phyloP scores from a whole-genome alignment of 148 eudicot genomes.

The Nepenthes mirabilis region DNA sequence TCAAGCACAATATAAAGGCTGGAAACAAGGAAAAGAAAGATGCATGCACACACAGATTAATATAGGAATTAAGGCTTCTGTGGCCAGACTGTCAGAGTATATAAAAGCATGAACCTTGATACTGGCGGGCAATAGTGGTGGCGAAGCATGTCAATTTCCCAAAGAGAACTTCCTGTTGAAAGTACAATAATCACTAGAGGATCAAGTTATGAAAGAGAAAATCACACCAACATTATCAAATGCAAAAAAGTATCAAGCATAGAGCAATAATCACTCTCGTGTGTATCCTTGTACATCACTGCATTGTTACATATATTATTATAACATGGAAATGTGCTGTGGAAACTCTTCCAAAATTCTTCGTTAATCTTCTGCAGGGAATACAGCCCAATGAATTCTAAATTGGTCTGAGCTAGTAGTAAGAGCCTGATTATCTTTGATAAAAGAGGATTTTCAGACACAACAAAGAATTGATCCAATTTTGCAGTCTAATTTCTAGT shows the following conservation, averaged over 20 bases:
- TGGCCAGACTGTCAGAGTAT: background rate
- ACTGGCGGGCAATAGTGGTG: constrained; percentile 89
- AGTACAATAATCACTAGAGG: background rate
- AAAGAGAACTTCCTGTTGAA: constrained; percentile 83
- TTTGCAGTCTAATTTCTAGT: too few species aligned
- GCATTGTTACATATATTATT: too few species aligned
- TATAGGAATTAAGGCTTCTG: background rate
- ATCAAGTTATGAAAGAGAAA: background rate
- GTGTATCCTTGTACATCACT: too few species aligned
- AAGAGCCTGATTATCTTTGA: too few species aligned
- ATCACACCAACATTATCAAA: background rate
- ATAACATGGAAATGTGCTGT: too few species aligned
- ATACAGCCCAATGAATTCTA: too few species aligned
- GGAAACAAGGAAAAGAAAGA: background rate
- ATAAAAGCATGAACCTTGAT: constrained; percentile 46
- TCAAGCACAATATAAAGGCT: background rate
- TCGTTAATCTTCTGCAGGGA: too few species aligned
- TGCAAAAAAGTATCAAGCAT: background rate
- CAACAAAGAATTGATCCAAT: too few species aligned
- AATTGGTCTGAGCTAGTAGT: too few species aligned
- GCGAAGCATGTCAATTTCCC: constrained; percentile 86
- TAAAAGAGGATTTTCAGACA: too few species aligned
- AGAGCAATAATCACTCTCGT: too few species aligned
- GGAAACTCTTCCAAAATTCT: too few species aligned
- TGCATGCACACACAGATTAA: background rate